Conservation (phyloP, 1,139 yeast genomes). For the Lodderomyces beijingensis region DNA sequence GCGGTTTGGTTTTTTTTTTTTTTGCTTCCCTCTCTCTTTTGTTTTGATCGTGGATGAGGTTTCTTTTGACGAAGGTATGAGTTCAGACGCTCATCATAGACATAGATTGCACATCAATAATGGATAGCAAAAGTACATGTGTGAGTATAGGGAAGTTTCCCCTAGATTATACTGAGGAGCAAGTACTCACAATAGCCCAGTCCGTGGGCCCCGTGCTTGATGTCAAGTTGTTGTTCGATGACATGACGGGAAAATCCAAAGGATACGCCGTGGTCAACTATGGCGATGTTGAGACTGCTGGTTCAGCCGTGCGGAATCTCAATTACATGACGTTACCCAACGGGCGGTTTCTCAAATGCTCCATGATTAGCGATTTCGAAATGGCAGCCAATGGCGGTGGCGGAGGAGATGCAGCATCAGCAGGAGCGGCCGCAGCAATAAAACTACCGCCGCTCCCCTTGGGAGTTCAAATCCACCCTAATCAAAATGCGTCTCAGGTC, state of each 20-base stretch:
- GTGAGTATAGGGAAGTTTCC: conserved; percentile 39
- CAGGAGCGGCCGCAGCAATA: conserved; percentile 12
- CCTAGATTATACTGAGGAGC: conserved; percentile 73
- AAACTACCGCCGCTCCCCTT: conserved; percentile 44
- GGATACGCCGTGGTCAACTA: conserved; percentile 89
- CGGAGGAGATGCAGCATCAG: background rate
- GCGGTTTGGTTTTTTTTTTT: conserved; percentile 3
- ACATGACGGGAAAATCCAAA: conserved; percentile 83
- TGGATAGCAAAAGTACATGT: conserved; percentile 21
- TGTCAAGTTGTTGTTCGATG: conserved; percentile 76
- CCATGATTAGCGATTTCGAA: conserved; percentile 42
- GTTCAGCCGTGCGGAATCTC: conserved; percentile 85
- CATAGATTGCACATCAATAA: too few relatives aligned
- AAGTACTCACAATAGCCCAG: conserved; percentile 70
- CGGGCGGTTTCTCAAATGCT: conserved; percentile 62
- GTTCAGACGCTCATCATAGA: too few relatives aligned
- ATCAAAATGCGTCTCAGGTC: conserved; percentile 55
- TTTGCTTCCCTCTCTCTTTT: conserved; percentile 1
- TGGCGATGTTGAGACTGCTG: conserved; percentile 73
- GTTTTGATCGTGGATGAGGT: too few relatives aligned
- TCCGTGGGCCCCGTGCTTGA: conserved; percentile 85
- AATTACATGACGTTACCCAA: conserved; percentile 77
- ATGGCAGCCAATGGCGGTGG: conserved; percentile 13
- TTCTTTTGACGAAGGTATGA: too few relatives aligned
- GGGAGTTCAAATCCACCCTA: conserved; percentile 49